Conservation (phyloP, 495 filamentous ascomycete genomes). For the Thermochaetoides thermophila region DNA sequence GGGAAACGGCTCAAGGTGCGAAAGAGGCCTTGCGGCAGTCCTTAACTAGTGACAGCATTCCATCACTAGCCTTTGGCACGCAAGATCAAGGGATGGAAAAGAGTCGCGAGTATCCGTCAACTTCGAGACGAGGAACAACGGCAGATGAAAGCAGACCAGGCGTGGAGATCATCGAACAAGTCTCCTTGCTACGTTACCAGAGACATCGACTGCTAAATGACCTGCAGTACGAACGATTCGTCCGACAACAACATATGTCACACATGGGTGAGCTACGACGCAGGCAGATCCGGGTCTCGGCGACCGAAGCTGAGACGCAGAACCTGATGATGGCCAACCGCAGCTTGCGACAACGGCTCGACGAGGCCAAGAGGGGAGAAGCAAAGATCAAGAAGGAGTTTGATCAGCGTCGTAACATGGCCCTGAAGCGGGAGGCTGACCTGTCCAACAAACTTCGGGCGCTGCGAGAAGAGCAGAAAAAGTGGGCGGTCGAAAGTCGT, state of each 20-base stretch:
- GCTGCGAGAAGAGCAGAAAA: slow-evolving; percentile 52
- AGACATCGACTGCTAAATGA: slow-evolving; percentile 55
- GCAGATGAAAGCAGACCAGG: background rate
- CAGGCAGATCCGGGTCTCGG: slow-evolving; percentile 51
- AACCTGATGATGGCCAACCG: slow-evolving; percentile 58
- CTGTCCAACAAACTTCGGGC: slow-evolving; percentile 42
- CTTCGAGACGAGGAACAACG: too few relatives aligned
- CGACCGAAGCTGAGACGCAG: slow-evolving; percentile 59
- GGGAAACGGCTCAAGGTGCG: too few relatives aligned
- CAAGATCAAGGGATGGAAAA: slow-evolving; percentile 24
- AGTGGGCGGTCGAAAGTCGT: slow-evolving; percentile 40
- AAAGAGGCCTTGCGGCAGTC: slow-evolving; percentile 38
- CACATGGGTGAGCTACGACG: slow-evolving; percentile 59
- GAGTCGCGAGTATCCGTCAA: slow-evolving; percentile 7
- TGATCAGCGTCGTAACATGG: slow-evolving; percentile 44
- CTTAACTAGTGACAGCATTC: slow-evolving; percentile 34
- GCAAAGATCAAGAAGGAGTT: slow-evolving; percentile 49
- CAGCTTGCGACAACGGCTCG: slow-evolving; percentile 49
- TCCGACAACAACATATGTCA: slow-evolving; percentile 58
- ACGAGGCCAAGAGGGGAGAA: slow-evolving; percentile 50
- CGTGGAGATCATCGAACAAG: slow-evolving; percentile 22
- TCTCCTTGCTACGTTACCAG: slow-evolving; percentile 47
- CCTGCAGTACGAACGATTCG: slow-evolving; percentile 60
- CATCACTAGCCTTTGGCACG: slow-evolving; percentile 30
- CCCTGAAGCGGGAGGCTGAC: slow-evolving; percentile 57